Evolutionary conservation across 192 early-diverging fungal species (phyloP).

Genomic region (Oehlia diaphana): DNA sequence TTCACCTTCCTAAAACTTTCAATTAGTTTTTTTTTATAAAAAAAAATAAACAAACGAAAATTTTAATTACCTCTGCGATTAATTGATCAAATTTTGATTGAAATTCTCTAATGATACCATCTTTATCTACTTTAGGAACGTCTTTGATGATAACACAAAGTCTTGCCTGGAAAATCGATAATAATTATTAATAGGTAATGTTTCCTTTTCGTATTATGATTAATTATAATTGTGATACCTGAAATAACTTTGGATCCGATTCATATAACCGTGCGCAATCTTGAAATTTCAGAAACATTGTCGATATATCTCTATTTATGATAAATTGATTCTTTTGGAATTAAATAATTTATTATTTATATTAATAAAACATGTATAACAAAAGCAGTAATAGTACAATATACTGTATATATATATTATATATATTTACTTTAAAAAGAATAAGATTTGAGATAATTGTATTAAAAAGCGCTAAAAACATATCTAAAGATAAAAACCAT

Average conservation of each 20-base stretch:
- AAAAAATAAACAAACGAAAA: too few relatives aligned
- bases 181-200: not conserved
- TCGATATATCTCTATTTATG: conserved; percentile 28
- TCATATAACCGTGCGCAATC: conserved; percentile 9
- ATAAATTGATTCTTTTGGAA: conserved; percentile 23
- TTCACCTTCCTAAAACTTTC: conserved; percentile 8
- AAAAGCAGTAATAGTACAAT: not conserved
- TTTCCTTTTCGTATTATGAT: not conserved
- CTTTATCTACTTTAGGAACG: not conserved
- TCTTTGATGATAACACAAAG: conserved; percentile 29
- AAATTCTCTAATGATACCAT: conserved; percentile 14
- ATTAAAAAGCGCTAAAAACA: too few relatives aligned
- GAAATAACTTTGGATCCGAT: conserved; percentile 20
- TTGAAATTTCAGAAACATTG: conserved; percentile 32
- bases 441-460: not conserved
- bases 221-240: not conserved
- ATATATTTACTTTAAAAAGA: not conserved
- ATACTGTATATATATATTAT: not conserved
- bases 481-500: too few relatives aligned
- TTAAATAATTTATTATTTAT: not conserved
- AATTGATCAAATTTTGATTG: not conserved
- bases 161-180: not conserved
- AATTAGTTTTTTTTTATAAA: too few relatives aligned
- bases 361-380: too few relatives aligned
- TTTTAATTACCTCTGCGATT: not conserved